Base-by-base conservation (phyloP, 192 early-diverging fungal species). In the Entomortierella parvispora region DNA sequence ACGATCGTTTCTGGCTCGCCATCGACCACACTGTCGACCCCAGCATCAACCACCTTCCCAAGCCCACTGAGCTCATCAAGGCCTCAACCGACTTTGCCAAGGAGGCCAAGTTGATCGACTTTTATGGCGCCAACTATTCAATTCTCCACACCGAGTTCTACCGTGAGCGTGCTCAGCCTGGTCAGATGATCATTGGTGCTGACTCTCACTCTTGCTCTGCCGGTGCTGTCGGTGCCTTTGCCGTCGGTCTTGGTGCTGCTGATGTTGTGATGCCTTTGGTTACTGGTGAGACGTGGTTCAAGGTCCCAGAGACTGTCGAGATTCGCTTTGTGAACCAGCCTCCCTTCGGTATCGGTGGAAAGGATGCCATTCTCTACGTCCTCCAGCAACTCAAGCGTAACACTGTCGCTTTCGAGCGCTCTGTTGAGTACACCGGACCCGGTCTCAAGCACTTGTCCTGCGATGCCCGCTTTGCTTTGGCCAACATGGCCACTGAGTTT, bases 401-500 rank as follows among this genome's bases (percentile, higher is more conserved):
- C 80, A 93, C 92, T 14, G 89, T 93, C 23, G 92, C 91, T 44
- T 89, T 90, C 74, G 91, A 91, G 81, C 87, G 92, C 37, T 92
- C 91, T 7, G 90, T 92, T 52, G 91, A 93, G 71, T 93, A 90
- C 83, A 90, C 87, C 29, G 93, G 92, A 12, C 85, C 88, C 28
- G 92, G 91, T 17, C 68, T 93, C 37, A 86, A 92, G 80, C 86
- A 94, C 83, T 85, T 93, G 82, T 90, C 90, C 58, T 93, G 92
- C 81, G 92, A 94, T 80, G 92, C 90, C 31, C 87, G 93, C 49
- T 92, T 94, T 69, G 91, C 92, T 25, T 87, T 91, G 68, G 83
- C 92, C 71, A 92, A 92, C 84, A 94, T 94, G 92, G 86, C 90
- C 65, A 93, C 92, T 58, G 92, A 93, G 80, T 93, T 93, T 87